Base-by-base conservation (phyloP, 768 basidiomycete species). In the Tricholoma sp. region DNA sequence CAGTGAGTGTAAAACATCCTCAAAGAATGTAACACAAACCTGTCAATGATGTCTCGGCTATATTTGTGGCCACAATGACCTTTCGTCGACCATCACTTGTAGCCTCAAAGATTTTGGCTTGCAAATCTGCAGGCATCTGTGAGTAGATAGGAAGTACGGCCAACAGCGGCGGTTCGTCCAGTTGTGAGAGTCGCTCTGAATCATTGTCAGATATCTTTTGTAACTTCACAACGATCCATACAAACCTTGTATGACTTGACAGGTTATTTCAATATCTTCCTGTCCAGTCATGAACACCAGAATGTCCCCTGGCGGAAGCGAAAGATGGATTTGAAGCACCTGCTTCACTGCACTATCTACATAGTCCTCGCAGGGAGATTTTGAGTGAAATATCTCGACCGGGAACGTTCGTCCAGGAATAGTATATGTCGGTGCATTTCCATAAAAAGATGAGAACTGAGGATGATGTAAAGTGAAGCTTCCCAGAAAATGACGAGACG, bases 221-320 rank as follows among this genome's bases (percentile, higher is more conserved):
- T 1, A 28, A 18, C 11, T 42, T 9, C 44, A 11, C 20, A 9
- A 3, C 15, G 13, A 11, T 32, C 18, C 51, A 29, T 41, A 63
- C 70, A 24, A 28, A 94, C 94, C 94, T 70, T 88, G 83, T 17
- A 98, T 77, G 32, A 98, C 96, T 65, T 92, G 89, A 67, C 97
- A 99, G 10, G 94, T 98, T 31, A 93, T 82, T 72, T 98, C 96
- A 58, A 99, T 99, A 69, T 99, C 96, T 73, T 98, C 97, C 74
- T 98, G 97, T 36, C 97, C 97, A 28, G 97, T 99, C 96, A 98
- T 98, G 72, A 99, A 99, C 24, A 98, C 94, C 41, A 99, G 77
- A 52, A 98, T 91, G 73, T 99, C 97, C 12, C 97, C 97, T 0
- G 85, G 84, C 18, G 96, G 94, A 15, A 89, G 80, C 1, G 96